phyloP scores from a whole-genome alignment of 345 rosid species.

The Luvunga scandens region DNA sequence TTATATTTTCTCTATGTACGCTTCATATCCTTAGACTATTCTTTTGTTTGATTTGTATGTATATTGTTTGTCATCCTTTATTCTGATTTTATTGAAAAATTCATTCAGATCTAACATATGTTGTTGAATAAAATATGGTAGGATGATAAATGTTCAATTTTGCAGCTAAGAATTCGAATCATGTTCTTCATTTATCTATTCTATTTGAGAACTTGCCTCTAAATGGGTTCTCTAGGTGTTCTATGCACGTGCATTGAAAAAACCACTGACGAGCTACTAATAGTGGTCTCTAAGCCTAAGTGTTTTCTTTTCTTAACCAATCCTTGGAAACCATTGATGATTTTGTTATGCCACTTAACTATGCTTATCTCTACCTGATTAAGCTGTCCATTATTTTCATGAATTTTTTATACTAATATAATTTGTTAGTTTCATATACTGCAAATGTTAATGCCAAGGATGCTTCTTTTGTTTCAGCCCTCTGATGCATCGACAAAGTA shows the following conservation, averaged over 20 bases:
- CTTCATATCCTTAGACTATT: not conserved
- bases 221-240: not conserved
- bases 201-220: not conserved
- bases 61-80: not conserved
- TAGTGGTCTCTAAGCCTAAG: not conserved
- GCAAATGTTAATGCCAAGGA: slow-evolving; percentile 1
- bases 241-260: not conserved
- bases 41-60: not conserved
- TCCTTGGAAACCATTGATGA: not conserved
- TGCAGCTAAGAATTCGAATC: not conserved
- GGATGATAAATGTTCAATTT: not conserved
- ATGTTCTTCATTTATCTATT: not conserved
- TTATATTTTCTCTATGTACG: not conserved
- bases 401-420: not conserved
- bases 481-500: slow-evolving; percentile 43
- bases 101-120: not conserved
- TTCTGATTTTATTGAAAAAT: not conserved
- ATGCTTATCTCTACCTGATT: not conserved
- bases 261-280: not conserved
- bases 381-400: not conserved
- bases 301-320: not conserved
- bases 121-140: not conserved
- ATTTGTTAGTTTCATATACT: not conserved
- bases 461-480: slow-evolving; percentile 28
- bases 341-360: not conserved